Base-by-base conservation (phyloP, 1,284 basidiomycete genomes). In the Clitocybe nebularis region DNA sequence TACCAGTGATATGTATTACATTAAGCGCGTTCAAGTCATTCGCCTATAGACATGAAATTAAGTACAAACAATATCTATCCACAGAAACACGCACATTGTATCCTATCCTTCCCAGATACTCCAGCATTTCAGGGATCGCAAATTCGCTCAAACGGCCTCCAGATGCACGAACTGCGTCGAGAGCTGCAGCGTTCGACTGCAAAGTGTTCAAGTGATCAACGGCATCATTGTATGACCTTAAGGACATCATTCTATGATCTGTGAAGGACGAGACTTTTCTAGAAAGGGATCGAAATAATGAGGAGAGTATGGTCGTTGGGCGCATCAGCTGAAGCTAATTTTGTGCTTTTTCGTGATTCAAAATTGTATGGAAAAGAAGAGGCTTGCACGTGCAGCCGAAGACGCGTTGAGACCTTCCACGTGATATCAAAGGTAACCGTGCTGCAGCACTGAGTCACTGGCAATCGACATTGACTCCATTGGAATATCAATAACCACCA, bases 1-100 rank as follows among this genome's bases (percentile, higher is more conserved):
- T 99, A 2, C 96, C 96, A 9, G 96, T 95, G 57, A 99, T 85
- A 68, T 99, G 96, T 23, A 99, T 79, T 43, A 94, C 92, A 63
- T 98, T 96, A 49, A 99, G 73, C 36, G 68, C 67, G 62, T 99
- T 94, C 40, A 99, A 72, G 53, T 94, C 85, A 41, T 77, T 68
- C 19, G 89, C 79, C 91, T 92, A 59, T 40, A 42, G 51, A 17
- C 13, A 41, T 29, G 16, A 24, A 33, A 23, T 48, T 25, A 43
- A 46, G 28, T 43, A 46, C 20, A 30, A 30, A n/a, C 20, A 19
- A 20, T 11, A 13, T n/a, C 24, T n/a, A 9, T 36, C 39, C 22
- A 41, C 28, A 35, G 42, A 14, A 16, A 37, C n/a, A 66, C 79
- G 52, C 61, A 92, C 93, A 55, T 72, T 71, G 66, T 98, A 94